Conservation (phyloP, 331 rosid genomes). For the Rhamnella rubrinervis region DNA sequence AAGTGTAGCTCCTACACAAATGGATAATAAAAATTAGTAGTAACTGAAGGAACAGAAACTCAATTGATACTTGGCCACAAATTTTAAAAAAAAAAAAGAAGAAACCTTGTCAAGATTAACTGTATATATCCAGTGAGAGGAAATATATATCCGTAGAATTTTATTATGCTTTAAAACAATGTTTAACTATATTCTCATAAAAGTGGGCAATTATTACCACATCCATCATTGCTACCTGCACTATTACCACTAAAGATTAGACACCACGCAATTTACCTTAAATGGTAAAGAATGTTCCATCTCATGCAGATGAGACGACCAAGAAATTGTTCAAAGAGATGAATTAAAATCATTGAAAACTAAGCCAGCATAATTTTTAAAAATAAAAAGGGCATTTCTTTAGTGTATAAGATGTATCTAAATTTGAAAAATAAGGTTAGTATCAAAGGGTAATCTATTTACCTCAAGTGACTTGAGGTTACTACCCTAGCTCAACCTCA, state of each 20-base stretch:
- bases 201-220: no score
- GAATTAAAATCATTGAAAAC: neutral
- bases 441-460: neutral
- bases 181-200: no score
- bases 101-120: no score
- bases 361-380: neutral
- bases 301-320: neutral
- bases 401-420: neutral
- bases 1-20: slow-evolving; percentile 70
- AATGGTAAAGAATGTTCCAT: neutral
- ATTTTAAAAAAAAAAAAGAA: neutral
- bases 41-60: neutral
- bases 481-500: no score
- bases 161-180: no score
- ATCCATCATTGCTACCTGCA: no score
- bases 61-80: neutral
- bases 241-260: no score
- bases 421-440: neutral
- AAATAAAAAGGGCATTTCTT: neutral
- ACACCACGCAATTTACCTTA: no score
- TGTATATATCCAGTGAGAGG: no score
- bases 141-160: no score
- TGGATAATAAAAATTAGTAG: neutral
- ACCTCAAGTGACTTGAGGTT: neutral
- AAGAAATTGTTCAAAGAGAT: neutral